These are phyloP conservation scores for Symbiodinium natans DNA, from an alignment of 73 alveolate species.

Conservation along the genomic window DNA sequence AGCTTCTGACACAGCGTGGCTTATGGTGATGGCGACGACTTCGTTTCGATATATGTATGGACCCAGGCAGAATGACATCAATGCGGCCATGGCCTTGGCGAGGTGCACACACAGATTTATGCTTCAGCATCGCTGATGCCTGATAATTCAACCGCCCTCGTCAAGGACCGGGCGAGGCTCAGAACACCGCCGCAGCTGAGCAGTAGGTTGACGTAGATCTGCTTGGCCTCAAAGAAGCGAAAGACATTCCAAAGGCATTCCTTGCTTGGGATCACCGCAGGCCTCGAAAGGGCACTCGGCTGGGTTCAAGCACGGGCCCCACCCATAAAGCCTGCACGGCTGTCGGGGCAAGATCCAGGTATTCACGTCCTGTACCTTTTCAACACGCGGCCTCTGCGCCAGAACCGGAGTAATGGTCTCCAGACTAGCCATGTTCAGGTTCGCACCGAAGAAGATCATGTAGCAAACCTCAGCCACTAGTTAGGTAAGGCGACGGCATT, in stretches of 20 bases:
- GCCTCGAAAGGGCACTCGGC: not conserved
- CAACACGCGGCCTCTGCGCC: constrained; percentile 54
- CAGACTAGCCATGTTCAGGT: constrained; percentile 54
- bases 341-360: not conserved
- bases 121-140: not conserved
- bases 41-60: constrained; percentile 10
- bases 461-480: constrained; percentile 14
- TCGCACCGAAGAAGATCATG: constrained; percentile 72
- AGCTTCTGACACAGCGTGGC: constrained; percentile 8
- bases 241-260: no score
- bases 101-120: not conserved
- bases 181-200: constrained; percentile 45
- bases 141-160: not conserved
- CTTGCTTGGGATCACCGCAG: not conserved
- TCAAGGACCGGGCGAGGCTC: not conserved
- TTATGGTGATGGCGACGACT: not conserved
- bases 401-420: constrained; percentile 56
- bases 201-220: constrained; percentile 43
- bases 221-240: not conserved
- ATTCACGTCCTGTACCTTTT: no score
- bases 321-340: constrained; percentile 52
- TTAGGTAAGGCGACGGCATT: no score
- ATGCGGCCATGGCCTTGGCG: constrained; percentile 51
- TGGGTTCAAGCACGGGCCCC: constrained; percentile 66
- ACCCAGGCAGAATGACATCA: constrained; percentile 65